phyloP scores from a whole-genome alignment of 495 filamentous ascomycete genomes.

The Annulohypoxylon nitens region DNA sequence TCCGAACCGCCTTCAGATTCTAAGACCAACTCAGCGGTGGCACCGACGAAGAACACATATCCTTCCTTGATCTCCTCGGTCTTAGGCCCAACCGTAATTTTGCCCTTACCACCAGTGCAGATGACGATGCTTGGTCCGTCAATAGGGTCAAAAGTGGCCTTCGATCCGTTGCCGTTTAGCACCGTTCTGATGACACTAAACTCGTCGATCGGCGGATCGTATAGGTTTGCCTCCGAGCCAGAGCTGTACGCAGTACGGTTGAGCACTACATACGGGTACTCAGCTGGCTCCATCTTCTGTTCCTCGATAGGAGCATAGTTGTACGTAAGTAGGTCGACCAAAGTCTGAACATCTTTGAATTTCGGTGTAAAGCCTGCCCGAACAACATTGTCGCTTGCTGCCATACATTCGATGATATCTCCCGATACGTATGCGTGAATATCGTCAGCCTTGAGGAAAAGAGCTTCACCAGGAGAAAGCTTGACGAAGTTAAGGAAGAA shows the following conservation, averaged over 20 bases:
- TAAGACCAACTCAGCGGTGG: slow-evolving; percentile 85
- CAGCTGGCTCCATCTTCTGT: slow-evolving; percentile 88
- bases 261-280: slow-evolving; percentile 85
- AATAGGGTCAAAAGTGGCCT: slow-evolving; percentile 87
- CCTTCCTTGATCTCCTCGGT: slow-evolving; percentile 79
- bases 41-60: slow-evolving; percentile 92
- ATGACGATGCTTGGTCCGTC: slow-evolving; percentile 93
- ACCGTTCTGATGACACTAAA: slow-evolving; percentile 90
- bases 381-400: slow-evolving; percentile 95
- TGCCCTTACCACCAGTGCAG: slow-evolving; percentile 84
- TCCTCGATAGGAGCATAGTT: slow-evolving; percentile 90
- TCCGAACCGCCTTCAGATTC: slow-evolving; percentile 72
- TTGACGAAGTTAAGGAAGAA: slow-evolving; percentile 67
- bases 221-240: slow-evolving; percentile 75
- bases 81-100: slow-evolving; percentile 81
- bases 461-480: slow-evolving; percentile 87
- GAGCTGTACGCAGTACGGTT: slow-evolving; percentile 83
- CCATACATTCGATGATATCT: slow-evolving; percentile 99
- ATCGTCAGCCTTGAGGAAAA: slow-evolving; percentile 96
- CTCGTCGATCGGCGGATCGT: slow-evolving; percentile 97
- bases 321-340: slow-evolving; percentile 95
- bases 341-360: slow-evolving; percentile 93
- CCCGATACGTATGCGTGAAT: slow-evolving; percentile 97
- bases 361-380: slow-evolving; percentile 98
- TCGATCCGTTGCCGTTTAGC: slow-evolving; percentile 76